A percentile compares a stretch with the other conserved stretches of the same genome.
phyloP scores from a whole-genome alignment of 2,329 filamentous ascomycete species.

The Xylaria sp. region DNA sequence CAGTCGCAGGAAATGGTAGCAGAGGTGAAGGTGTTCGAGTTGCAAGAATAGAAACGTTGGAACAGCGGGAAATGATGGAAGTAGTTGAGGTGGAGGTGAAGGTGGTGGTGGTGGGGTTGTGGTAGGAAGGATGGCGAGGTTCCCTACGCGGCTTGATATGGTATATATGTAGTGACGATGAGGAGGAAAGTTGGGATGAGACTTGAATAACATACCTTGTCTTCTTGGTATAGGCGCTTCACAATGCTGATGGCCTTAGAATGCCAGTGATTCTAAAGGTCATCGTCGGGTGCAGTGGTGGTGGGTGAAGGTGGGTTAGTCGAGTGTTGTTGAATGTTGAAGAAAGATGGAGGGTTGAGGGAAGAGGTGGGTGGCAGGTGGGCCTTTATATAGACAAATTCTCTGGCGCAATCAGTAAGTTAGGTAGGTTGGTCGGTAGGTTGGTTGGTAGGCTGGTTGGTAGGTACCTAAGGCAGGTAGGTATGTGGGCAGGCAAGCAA shows the following conservation, averaged over 20 bases:
- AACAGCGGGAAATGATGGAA: no score
- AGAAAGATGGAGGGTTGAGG: not conserved
- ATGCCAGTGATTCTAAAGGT: not conserved
- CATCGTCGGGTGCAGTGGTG: not conserved
- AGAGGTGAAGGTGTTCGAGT: no score
- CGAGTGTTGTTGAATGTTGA: not conserved
- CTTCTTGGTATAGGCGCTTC: not conserved
- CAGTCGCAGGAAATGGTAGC: no score
- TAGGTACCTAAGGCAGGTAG: no score
- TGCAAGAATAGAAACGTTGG: no score
- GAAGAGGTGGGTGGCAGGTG: not conserved
- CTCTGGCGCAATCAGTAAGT: not conserved
- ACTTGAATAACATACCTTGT: slow-evolving; percentile 8
- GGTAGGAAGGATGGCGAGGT: not conserved
- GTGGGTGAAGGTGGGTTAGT: not conserved
- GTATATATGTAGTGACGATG: not conserved
- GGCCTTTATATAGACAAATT: not conserved
- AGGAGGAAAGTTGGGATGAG: not conserved
- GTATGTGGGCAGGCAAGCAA: no score
- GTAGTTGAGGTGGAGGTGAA: no score
- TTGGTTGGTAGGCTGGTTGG: no score
- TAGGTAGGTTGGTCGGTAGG: not conserved
- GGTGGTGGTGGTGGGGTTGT: not conserved
- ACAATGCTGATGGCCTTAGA: slow-evolving; percentile 7
- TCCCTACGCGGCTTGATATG: not conserved